Base-by-base conservation (phyloP, 345 rosid genomes). In the Syzygium oleosum region DNA sequence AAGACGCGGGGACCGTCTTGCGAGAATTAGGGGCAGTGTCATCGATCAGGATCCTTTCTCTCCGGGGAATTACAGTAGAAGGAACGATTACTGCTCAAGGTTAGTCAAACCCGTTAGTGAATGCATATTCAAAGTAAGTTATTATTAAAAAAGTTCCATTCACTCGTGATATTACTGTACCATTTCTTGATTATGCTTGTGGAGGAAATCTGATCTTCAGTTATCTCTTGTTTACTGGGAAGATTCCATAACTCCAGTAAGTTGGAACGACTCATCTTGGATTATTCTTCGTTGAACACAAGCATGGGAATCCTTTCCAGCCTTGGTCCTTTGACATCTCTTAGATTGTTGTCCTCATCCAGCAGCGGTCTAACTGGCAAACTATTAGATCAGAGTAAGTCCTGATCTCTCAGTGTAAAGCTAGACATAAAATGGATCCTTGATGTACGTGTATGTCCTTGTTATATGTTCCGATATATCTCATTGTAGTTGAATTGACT, bases 401-500 rank as follows among this genome's bases (percentile, higher is more conserved):
- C n/a, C 13, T 1, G 0, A 56, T 56, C 13, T 56, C 61, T 56
- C n/a, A 0, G 0, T 3, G 61, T 56, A 56, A 23, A 9, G 0
- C 25, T 1, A 13, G n/a, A 56, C 46, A 43, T 43, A 43, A 43
- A 43, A 43, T 43, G 46, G 46, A 43, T 43, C 46, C 46, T 43
- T 6, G 1, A 58, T 25, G 29, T 22, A 3, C 63, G 9, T 58
- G 63, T 23, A 58, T 58, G 4, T 56, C n/a, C 27, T 23, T 23
- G 27, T 3, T 23, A 22, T 56, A 23, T 3, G n/a, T 56, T 9
- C 0, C n/a, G 13, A 56, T 23, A 56, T 9, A 2, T 9, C 3
- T 5, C 61, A 56, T 56, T 56, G 61, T 56, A 23, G 10, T 9
- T 0, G 0, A 58, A 25, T 25, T 58, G 63, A 58, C 14, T 25